Conservation (phyloP, 192 early-diverging fungal genomes). For the Chytriomyces sp. region DNA sequence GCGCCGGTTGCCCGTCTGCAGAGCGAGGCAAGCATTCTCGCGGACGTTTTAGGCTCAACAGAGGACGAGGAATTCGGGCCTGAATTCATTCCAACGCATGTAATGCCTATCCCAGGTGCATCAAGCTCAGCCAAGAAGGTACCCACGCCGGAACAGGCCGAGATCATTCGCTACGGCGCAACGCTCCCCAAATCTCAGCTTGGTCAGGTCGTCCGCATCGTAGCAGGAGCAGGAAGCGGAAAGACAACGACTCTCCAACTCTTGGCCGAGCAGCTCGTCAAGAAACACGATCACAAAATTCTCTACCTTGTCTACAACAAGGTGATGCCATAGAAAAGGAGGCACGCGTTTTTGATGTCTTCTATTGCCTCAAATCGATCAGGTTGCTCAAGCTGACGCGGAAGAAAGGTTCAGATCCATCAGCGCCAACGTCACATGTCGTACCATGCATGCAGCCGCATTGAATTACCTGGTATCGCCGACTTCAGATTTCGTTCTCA, state of each 20-base stretch:
- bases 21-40: too few species aligned
- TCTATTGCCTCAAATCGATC: too few species aligned
- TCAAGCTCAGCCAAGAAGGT: too few species aligned
- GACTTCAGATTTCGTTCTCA: background rate
- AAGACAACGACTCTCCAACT: conserved; percentile 26
- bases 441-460: conserved; percentile 29
- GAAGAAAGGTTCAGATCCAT: conserved; percentile 5
- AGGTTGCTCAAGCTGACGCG: conserved; percentile 19
- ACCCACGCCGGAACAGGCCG: conserved; percentile 11
- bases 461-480: background rate
- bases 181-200: background rate
- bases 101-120: too few species aligned
- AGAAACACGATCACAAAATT: conserved; percentile 6
- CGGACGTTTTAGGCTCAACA: too few species aligned
- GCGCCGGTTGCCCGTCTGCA: too few species aligned
- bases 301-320: conserved; percentile 34
- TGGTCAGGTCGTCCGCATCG: conserved; percentile 16
- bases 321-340: too few species aligned
- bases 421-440: conserved; percentile 5
- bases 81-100: too few species aligned
- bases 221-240: conserved; percentile 29
- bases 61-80: too few species aligned
- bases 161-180: conserved; percentile 8
- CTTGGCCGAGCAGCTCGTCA: conserved; percentile 15
- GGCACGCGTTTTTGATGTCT: too few species aligned